Percentiles rank a stretch among this genome's conserved stretches.
These are phyloP conservation scores for Colletotrichum sp. DNA, from an alignment of 2,329 filamentous ascomycete genomes.

Conservation along the genomic window DNA sequence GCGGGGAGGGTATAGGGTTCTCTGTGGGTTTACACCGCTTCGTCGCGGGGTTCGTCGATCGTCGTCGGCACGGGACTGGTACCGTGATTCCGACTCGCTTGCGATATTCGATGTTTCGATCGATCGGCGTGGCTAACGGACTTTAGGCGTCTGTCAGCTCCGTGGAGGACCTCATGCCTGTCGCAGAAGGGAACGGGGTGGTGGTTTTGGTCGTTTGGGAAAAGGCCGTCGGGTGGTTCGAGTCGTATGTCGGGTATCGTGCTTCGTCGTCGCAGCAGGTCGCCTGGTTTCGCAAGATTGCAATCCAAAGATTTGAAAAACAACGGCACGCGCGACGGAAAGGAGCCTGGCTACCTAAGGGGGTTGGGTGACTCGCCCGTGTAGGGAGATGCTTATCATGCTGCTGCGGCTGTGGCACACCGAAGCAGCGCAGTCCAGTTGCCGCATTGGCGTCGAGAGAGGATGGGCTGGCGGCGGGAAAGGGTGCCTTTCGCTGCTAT, in stretches of 20 bases:
- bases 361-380: slow-evolving; percentile 8
- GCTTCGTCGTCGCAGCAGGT: background rate
- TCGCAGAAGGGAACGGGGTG: background rate
- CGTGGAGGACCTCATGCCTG: slow-evolving; percentile 6
- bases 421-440: background rate
- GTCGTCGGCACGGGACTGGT: background rate
- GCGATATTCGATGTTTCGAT: background rate
- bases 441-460: slow-evolving; percentile 18
- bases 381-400: slow-evolving; percentile 20
- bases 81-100: background rate
- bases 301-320: background rate
- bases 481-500: slow-evolving; percentile 6
- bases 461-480: background rate
- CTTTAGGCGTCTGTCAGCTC: slow-evolving; percentile 1
- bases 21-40: background rate
- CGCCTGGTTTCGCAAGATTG: background rate
- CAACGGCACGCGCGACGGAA: background rate
- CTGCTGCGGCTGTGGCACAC: background rate
- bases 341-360: background rate
- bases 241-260: background rate
- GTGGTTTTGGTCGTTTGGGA: background rate
- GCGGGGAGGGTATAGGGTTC: background rate
- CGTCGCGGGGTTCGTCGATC: background rate
- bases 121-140: background rate
- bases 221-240: background rate